Conservation (phyloP, 306 rosid species). For the Fragaria nilgerrensis region DNA sequence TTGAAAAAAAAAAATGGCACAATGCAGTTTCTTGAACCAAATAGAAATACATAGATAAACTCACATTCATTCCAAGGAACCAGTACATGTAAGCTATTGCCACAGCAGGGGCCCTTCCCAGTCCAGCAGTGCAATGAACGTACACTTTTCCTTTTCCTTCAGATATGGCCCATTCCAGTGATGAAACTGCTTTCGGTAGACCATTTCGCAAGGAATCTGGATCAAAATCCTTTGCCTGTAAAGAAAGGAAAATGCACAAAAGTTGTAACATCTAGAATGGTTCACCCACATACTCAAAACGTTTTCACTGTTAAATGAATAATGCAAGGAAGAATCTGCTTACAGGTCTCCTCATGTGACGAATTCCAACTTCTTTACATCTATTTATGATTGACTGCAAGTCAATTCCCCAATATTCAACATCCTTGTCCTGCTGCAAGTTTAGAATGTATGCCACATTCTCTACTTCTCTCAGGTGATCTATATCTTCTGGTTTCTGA, state of each 20-base stretch:
- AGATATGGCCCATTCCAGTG: conserved; percentile 80
- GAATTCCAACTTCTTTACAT: conserved; percentile 58
- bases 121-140: conserved; percentile 91
- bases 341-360: conserved; percentile 83
- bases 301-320: not conserved
- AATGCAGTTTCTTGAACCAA: not conserved
- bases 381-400: conserved; percentile 51
- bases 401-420: conserved; percentile 84
- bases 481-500: conserved; percentile 80
- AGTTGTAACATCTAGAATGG: not conserved
- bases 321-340: conserved; percentile 20
- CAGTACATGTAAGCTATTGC: conserved; percentile 88
- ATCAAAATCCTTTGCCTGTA: conserved; percentile 85
- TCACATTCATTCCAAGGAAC: conserved; percentile 77
- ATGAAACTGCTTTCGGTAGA: conserved; percentile 88
- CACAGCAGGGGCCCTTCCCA: conserved; percentile 94
- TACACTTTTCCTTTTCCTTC: conserved; percentile 80
- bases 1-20: not conserved
- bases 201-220: conserved; percentile 71
- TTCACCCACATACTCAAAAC: not conserved
- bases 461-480: conserved; percentile 70
- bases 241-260: conserved; percentile 2
- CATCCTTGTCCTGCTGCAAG: conserved; percentile 90
- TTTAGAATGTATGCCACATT: conserved; percentile 81
- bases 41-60: conserved; percentile 8